Evolutionary conservation across 129 eudicot genomes (phyloP).

Genomic region (Chrysanthemum seticuspe): DNA sequence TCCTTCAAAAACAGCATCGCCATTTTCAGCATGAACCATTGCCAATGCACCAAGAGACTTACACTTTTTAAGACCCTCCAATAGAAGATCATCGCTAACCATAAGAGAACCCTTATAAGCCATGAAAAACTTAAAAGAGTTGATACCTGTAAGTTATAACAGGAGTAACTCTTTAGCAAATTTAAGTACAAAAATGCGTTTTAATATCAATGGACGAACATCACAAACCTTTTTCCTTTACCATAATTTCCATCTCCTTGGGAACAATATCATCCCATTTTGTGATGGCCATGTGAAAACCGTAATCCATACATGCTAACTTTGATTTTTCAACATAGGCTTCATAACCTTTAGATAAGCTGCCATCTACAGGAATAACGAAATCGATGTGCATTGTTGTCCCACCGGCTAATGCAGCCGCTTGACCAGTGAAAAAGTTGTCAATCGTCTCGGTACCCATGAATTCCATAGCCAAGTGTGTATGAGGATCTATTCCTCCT

Average conservation of each 20-base stretch:
- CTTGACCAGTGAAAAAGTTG: conserved; percentile 94
- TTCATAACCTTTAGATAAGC: conserved; percentile 76
- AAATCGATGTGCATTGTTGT: conserved; percentile 98
- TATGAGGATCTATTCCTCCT: conserved; percentile 99
- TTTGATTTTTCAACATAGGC: conserved; percentile 74
- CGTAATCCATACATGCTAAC: conserved; percentile 89
- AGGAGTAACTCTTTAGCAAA: conserved; percentile 19
- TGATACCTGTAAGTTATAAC: conserved; percentile 58
- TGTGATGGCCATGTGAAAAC: conserved; percentile 99
- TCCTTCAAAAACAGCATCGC: conserved; percentile 97
- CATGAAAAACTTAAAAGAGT: conserved; percentile 96
- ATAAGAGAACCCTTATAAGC: conserved; percentile 92
- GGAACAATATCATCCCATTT: conserved; percentile 91
- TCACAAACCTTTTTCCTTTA: conserved; percentile 77
- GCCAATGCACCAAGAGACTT: conserved; percentile 94
- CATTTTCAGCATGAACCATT: conserved; percentile 99
- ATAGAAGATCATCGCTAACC: conserved; percentile 79
- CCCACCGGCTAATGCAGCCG: conserved; percentile 99
- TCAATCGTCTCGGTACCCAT: conserved; percentile 95
- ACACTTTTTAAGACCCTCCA: conserved; percentile 90
- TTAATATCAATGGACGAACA: neutral
- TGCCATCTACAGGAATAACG: conserved; percentile 87
- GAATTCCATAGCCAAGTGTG: conserved; percentile 94
- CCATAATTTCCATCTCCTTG: conserved; percentile 95
- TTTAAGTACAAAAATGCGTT: neutral